Evolutionary conservation across 441 rosid species (phyloP).

Genomic region (Biscutella laevigata): DNA sequence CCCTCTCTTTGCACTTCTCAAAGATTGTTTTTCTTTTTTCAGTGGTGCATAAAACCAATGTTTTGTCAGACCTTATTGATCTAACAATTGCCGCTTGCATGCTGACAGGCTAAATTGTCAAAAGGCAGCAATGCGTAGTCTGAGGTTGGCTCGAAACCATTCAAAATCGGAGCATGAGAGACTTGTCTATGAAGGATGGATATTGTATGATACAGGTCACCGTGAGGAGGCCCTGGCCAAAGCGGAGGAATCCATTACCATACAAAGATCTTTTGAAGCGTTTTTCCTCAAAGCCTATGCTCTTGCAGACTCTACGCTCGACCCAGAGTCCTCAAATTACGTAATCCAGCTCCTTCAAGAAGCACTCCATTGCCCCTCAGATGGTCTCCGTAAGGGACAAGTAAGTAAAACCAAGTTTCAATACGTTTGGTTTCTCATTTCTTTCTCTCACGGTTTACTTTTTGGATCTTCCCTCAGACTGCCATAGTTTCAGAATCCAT

Average conservation of each 20-base stretch:
- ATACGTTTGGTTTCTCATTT: no score
- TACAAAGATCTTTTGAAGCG: conserved; percentile 93
- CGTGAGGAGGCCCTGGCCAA: conserved; percentile 90
- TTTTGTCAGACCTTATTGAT: conserved; percentile 4
- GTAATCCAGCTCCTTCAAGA: conserved; percentile 83
- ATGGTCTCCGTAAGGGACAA: conserved; percentile 97
- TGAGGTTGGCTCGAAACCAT: conserved; percentile 81
- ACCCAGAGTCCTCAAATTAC: conserved; percentile 54
- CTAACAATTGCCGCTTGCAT: conserved; percentile 11
- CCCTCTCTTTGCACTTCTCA: neutral
- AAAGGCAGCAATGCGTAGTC: conserved; percentile 87
- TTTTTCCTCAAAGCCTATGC: conserved; percentile 94
- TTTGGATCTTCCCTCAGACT: neutral
- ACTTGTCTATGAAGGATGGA: conserved; percentile 98
- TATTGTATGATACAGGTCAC: conserved; percentile 85
- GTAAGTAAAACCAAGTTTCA: no score
- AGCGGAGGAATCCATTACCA: conserved; percentile 79
- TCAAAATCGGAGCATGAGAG: conserved; percentile 73
- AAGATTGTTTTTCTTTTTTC: neutral
- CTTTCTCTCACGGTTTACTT: neutral
- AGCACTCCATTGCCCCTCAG: conserved; percentile 98
- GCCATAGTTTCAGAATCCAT: conserved; percentile 5
- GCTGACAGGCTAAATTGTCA: conserved; percentile 79
- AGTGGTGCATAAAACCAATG: no score
- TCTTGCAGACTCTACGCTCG: conserved; percentile 68